Conservation (phyloP, 768 basidiomycete genomes). For the Auricularia cornea region DNA sequence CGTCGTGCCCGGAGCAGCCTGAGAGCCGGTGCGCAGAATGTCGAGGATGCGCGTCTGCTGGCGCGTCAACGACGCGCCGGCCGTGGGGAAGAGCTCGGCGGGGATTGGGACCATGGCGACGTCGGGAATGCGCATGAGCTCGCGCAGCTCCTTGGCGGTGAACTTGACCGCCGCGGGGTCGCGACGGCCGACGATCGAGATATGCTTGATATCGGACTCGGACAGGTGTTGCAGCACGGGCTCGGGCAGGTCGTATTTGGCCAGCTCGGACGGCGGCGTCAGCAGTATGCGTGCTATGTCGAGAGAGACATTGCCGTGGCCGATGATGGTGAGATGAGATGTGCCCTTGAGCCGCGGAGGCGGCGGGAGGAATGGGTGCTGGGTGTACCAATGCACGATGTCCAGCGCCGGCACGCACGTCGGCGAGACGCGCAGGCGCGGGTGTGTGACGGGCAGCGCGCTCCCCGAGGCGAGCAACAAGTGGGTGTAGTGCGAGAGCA, state of each 20-base stretch:
- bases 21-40: slow-evolving; percentile 58
- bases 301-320: slow-evolving; percentile 91
- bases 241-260: slow-evolving; percentile 69
- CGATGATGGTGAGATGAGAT: slow-evolving; percentile 71
- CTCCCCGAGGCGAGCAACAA: slow-evolving; percentile 85
- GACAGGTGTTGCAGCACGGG: slow-evolving; percentile 61
- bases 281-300: slow-evolving; percentile 89
- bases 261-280: slow-evolving; percentile 52
- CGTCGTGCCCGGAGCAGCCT: slow-evolving; percentile 38
- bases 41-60: slow-evolving; percentile 62
- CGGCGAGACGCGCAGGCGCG: slow-evolving; percentile 23
- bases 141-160: slow-evolving; percentile 87
- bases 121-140: slow-evolving; percentile 59
- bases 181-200: slow-evolving; percentile 77
- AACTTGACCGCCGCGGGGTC: slow-evolving; percentile 87
- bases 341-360: slow-evolving; percentile 55
- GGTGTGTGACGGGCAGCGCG: slow-evolving; percentile 52
- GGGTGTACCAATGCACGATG: slow-evolving; percentile 95
- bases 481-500: slow-evolving; percentile 73
- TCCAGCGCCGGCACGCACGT: slow-evolving; percentile 66
- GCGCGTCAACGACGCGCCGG: slow-evolving; percentile 34
- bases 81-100: slow-evolving; percentile 32
- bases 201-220: slow-evolving; percentile 55
- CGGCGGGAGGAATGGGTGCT: slow-evolving; percentile 58
- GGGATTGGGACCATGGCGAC: slow-evolving; percentile 60